phyloP scores from a whole-genome alignment of 345 rosid genomes.

The Carallia pectinifolia region DNA sequence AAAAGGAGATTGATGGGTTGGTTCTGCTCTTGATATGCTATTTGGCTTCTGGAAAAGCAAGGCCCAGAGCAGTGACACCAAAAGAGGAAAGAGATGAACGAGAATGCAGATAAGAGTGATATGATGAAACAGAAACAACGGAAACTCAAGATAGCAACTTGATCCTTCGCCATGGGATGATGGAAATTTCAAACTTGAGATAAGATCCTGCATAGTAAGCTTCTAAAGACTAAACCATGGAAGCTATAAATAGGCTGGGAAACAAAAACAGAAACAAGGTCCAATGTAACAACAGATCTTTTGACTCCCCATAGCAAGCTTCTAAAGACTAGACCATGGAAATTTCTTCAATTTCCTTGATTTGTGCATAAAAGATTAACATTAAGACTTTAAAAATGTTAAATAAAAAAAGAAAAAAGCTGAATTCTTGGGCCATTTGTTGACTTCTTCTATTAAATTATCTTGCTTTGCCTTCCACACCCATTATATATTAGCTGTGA shows the following conservation, averaged over 20 bases:
- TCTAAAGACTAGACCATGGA: too few relatives aligned
- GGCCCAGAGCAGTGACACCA: constrained; percentile 47
- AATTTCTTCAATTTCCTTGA: neutral
- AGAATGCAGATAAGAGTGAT: constrained; percentile 46
- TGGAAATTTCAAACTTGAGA: constrained; percentile 18
- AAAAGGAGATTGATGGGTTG: constrained; percentile 54
- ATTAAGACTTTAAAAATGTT: neutral
- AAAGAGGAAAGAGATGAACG: constrained; percentile 55
- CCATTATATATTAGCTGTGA: constrained; percentile 2
- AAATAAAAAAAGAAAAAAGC: neutral
- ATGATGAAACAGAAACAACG: constrained; percentile 48
- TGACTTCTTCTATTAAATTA: constrained; percentile 25
- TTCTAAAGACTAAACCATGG: neutral
- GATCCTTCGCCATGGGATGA: constrained; percentile 67
- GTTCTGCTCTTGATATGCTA: constrained; percentile 27
- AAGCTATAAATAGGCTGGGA: neutral
- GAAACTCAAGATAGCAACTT: constrained; percentile 37
- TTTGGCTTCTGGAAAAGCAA: constrained; percentile 31
- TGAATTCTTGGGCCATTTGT: constrained; percentile 14
- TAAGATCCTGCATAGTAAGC: neutral
- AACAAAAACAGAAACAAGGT: neutral
- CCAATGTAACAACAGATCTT: neutral
- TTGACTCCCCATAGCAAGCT: too few relatives aligned
- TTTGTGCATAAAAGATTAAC: neutral
- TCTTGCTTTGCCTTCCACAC: constrained; percentile 6